Conservation (phyloP, 352 stramenopile species). For the Phytophthora hibernalis region DNA sequence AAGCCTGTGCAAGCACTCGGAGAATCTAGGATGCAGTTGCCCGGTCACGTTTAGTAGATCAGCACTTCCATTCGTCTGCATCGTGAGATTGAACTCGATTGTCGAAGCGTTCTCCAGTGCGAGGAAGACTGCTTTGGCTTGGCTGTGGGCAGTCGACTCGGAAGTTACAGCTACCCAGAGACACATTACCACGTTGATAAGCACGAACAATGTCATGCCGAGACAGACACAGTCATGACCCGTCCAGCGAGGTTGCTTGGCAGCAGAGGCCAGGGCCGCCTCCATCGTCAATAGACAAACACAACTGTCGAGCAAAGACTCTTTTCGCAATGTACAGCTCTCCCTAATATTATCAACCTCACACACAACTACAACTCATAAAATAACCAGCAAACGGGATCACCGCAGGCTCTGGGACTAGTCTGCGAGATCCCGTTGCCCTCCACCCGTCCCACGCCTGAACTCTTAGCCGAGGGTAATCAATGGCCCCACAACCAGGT, state of each 20-base stretch:
- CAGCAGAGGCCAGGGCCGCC: not conserved
- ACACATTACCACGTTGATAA: constrained; percentile 41
- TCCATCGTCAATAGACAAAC: constrained; percentile 15
- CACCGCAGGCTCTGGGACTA: not conserved
- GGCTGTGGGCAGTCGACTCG: constrained; percentile 25
- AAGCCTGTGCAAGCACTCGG: constrained; percentile 46
- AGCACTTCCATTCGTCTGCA: constrained; percentile 17
- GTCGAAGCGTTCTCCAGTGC: constrained; percentile 31
- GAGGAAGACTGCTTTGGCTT: constrained; percentile 33
- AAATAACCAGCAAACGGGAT: constrained; percentile 29
- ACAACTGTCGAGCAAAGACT: constrained; percentile 1
- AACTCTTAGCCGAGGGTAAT: constrained; percentile 46
- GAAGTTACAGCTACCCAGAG: constrained; percentile 35
- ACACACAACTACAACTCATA: constrained; percentile 38
- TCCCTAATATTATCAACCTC: constrained; percentile 29
- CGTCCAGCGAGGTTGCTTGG: constrained; percentile 30
- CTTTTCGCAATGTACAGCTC: constrained; percentile 31
- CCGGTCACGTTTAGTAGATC: constrained; percentile 34
- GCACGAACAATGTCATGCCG: constrained; percentile 34
- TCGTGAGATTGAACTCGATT: constrained; percentile 45
- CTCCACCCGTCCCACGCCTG: constrained; percentile 27
- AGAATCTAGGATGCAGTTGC: constrained; percentile 33
- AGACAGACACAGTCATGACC: constrained; percentile 37
- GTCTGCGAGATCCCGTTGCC: constrained; percentile 13
- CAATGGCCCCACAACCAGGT: constrained; percentile 57